phyloP scores from a whole-genome alignment of 345 rosid genomes.

The Cardamine chenopodiifolia region DNA sequence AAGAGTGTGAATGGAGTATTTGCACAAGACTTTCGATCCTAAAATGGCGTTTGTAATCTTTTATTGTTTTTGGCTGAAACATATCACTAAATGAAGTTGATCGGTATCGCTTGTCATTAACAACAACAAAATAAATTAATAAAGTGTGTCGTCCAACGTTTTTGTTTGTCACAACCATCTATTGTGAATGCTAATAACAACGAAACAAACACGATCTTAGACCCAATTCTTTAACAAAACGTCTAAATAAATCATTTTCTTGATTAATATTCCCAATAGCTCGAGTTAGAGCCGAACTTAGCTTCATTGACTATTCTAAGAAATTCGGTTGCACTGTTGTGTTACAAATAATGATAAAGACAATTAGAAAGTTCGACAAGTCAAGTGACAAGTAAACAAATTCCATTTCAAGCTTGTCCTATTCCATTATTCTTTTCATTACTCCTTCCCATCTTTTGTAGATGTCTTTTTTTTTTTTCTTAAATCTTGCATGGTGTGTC shows the following conservation, averaged over 20 bases:
- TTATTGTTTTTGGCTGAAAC: too few relatives aligned
- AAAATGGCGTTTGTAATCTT: too few relatives aligned
- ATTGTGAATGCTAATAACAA: background rate
- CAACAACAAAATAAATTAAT: too few relatives aligned
- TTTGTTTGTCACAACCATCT: too few relatives aligned
- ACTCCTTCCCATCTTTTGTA: background rate
- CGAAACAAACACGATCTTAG: background rate
- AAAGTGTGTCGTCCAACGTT: too few relatives aligned
- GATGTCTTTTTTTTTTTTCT: background rate
- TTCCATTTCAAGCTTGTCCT: slow-evolving; percentile 13
- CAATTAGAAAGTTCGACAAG: slow-evolving; percentile 16
- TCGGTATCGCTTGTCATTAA: too few relatives aligned
- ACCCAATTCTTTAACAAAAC: background rate
- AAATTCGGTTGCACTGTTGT: slow-evolving; percentile 4
- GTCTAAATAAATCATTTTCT: slow-evolving; percentile 9
- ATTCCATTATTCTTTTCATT: background rate
- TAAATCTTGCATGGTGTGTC: background rate
- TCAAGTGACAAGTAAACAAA: slow-evolving; percentile 13
- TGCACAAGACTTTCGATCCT: too few relatives aligned
- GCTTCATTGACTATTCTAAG: background rate
- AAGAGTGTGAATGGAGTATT: too few relatives aligned
- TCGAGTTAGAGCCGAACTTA: slow-evolving; percentile 2
- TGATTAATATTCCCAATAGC: background rate
- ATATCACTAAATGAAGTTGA: background rate
- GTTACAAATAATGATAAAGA: slow-evolving; percentile 3